These are phyloP conservation scores for Microcyclospora tardicrescens DNA, from an alignment of 2,329 filamentous ascomycete species.

Conservation along the genomic window DNA sequence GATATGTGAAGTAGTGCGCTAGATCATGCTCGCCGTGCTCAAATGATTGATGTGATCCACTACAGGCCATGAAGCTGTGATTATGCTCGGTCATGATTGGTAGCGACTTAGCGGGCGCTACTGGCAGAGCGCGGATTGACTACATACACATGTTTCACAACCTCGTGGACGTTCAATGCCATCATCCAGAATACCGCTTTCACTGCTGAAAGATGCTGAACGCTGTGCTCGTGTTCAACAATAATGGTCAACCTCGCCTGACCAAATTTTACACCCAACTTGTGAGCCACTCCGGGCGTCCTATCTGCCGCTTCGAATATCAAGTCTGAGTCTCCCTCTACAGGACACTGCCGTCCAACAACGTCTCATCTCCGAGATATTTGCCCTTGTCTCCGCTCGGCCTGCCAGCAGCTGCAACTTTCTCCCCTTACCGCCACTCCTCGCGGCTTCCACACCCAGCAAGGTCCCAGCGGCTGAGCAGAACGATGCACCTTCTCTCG, in stretches of 20 bases:
- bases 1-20: too few species aligned
- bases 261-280: constrained; percentile 99
- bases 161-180: too few species aligned
- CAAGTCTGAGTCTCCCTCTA: constrained; percentile 1
- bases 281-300: constrained; percentile 35
- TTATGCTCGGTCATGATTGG: too few species aligned
- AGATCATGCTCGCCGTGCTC: too few species aligned
- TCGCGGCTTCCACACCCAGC: constrained; percentile 10
- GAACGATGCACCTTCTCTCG: constrained; percentile 84
- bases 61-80: too few species aligned
- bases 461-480: constrained; percentile 37
- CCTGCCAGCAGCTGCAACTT: constrained; percentile 94
- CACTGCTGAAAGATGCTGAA: constrained; percentile 70
- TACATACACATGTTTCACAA: too few species aligned
- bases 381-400: constrained; percentile 84
- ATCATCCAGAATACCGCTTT: too few species aligned
- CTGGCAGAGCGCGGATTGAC: too few species aligned
- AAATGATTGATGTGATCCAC: too few species aligned
- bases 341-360: constrained; percentile 97
- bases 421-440: constrained; percentile 47
- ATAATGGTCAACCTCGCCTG: constrained; percentile 87
- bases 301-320: constrained; percentile 1
- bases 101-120: too few species aligned
- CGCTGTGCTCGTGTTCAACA: constrained; percentile 96
- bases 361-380: constrained; percentile 92